A percentile compares a stretch with the other conserved stretches of the same genome.
phyloP scores from a whole-genome alignment of 148 eudicot genomes.

The Heliosperma pusillum region DNA sequence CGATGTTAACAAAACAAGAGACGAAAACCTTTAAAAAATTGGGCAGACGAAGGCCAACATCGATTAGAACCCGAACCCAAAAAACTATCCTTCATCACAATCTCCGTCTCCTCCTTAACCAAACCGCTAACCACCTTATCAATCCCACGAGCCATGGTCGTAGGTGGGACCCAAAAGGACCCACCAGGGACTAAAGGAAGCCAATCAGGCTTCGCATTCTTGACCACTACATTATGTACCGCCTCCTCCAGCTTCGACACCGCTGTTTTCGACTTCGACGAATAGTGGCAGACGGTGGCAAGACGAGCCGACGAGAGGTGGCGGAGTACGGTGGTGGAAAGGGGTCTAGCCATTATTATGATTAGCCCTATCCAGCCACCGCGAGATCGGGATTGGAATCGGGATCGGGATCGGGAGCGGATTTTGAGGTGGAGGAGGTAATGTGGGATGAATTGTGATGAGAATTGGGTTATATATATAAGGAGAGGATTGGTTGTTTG shows the following conservation, averaged over 20 bases:
- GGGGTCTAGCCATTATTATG: neutral
- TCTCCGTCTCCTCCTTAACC: neutral
- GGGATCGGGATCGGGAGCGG: neutral
- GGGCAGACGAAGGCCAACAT: neutral
- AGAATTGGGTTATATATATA: neutral
- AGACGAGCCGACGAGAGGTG: neutral
- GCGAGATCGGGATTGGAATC: neutral
- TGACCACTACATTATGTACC: neutral
- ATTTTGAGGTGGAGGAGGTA: neutral
- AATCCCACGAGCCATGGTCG: neutral
- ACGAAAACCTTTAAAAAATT: neutral
- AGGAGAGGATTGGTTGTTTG: neutral
- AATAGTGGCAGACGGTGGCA: neutral
- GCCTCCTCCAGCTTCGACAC: neutral
- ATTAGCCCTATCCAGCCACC: neutral
- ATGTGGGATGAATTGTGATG: neutral
- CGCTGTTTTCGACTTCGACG: neutral
- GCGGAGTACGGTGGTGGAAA: neutral
- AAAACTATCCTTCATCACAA: neutral
- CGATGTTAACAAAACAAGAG: neutral
- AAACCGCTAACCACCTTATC: neutral
- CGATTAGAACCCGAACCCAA: neutral
- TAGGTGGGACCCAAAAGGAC: neutral
- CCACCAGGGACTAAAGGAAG: neutral
- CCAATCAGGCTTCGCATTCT: neutral